Evolutionary conservation across 2,329 filamentous ascomycete genomes (phyloP).

Genomic region (Botryotinia convoluta): DNA sequence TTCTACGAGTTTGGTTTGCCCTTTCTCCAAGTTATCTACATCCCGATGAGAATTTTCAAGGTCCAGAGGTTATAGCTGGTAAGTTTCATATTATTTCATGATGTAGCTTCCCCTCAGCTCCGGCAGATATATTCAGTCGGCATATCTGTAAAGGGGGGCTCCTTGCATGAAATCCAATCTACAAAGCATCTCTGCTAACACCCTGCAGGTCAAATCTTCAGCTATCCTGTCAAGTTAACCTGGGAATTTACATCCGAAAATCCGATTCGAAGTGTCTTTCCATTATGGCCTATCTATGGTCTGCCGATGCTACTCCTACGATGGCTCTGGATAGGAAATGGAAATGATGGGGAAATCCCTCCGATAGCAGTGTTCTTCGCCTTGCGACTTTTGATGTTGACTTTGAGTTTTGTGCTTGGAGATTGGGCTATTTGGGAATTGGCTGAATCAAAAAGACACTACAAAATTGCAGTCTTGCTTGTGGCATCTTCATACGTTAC

Average conservation of each 20-base stretch:
- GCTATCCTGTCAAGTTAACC: conserved; percentile 82
- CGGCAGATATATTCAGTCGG: conserved; percentile 5
- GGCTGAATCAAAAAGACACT: conserved; percentile 68
- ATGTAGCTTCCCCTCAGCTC: background rate
- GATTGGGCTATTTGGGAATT: conserved; percentile 97
- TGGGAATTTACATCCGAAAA: conserved; percentile 93
- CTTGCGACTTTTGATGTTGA: conserved; percentile 85
- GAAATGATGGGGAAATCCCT: conserved; percentile 70
- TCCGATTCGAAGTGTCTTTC: conserved; percentile 94
- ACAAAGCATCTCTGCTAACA: conserved; percentile 21
- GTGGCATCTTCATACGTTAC: conserved; percentile 97
- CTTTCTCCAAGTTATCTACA: conserved; percentile 94
- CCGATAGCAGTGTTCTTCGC: conserved; percentile 90
- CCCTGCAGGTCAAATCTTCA: conserved; percentile 78
- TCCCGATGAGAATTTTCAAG: conserved; percentile 98
- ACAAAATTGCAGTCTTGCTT: conserved; percentile 73
- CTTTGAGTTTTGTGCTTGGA: conserved; percentile 91
- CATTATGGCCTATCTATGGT: conserved; percentile 92
- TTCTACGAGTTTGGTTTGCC: conserved; percentile 90
- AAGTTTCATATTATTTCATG: conserved; percentile 41
- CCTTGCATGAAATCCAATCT: background rate
- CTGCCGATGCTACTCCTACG: conserved; percentile 88
- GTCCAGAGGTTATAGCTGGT: conserved; percentile 96
- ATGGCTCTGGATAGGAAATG: conserved; percentile 88
- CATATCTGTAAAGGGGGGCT: background rate